These are phyloP conservation scores for Lipomyces orientalis DNA, from an alignment of 805 yeast species.

Conservation along the genomic window DNA sequence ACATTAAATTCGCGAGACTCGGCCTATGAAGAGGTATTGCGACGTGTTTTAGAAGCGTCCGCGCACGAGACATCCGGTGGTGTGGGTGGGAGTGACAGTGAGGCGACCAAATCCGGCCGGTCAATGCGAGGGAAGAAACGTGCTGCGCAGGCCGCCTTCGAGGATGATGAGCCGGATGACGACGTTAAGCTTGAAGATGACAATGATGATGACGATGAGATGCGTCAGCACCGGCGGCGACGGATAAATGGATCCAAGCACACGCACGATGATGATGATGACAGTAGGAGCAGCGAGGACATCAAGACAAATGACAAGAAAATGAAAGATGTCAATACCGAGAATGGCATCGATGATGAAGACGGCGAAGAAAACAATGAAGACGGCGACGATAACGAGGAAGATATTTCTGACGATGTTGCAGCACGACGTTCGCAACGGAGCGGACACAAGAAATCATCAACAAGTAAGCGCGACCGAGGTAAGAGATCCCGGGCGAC, in stretches of 20 bases:
- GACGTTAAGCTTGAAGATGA: constrained; percentile 32
- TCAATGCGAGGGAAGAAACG: constrained; percentile 33
- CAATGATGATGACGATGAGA: constrained; percentile 11
- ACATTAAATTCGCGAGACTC: constrained; percentile 46
- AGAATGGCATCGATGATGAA: constrained; percentile 6
- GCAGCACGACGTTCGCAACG: neutral
- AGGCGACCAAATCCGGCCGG: constrained; percentile 11
- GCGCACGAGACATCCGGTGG: constrained; percentile 43
- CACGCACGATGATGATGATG: constrained; percentile 1
- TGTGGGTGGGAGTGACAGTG: constrained; percentile 9
- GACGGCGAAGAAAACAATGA: constrained; percentile 32
- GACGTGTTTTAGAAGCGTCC: constrained; percentile 50
- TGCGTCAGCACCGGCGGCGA: neutral
- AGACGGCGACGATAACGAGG: constrained; percentile 13
- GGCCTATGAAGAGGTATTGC: constrained; percentile 47
- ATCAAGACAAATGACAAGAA: neutral
- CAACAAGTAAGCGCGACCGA: constrained; percentile 18
- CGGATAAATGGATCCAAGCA: neutral
- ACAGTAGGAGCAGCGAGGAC: constrained; percentile 18
- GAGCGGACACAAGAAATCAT: constrained; percentile 4
- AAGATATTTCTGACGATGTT: neutral
- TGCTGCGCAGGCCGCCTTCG: constrained; percentile 27
- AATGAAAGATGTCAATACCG: neutral
- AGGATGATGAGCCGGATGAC: constrained; percentile 32
- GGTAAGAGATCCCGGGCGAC: constrained; percentile 15